Evolutionary conservation across 805 yeast species (phyloP).

Genomic region (Brettanomyces bruxellensis): DNA sequence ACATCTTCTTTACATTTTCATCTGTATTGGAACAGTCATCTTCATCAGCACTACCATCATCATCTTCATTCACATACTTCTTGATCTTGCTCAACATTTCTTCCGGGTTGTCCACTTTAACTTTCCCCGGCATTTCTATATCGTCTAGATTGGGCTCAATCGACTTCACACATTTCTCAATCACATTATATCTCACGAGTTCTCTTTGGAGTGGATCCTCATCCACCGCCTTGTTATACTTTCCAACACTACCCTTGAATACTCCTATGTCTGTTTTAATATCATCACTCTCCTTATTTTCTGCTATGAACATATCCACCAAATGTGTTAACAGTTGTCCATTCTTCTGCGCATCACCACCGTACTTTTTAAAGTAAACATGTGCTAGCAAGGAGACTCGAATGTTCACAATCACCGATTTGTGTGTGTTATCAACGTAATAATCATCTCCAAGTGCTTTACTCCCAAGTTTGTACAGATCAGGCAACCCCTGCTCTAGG

Average conservation of each 20-base stretch:
- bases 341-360: background rate
- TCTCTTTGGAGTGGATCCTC: slow-evolving; percentile 21
- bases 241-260: slow-evolving; percentile 2
- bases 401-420: background rate
- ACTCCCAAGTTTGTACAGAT: background rate
- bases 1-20: background rate
- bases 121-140: background rate
- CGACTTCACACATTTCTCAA: slow-evolving; percentile 14
- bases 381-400: slow-evolving; percentile 5
- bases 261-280: background rate
- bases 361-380: slow-evolving; percentile 1
- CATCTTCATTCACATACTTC: slow-evolving; percentile 15
- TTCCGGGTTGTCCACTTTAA: slow-evolving; percentile 1
- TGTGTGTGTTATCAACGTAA: background rate
- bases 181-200: slow-evolving; percentile 13
- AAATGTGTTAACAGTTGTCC: slow-evolving; percentile 1
- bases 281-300: background rate
- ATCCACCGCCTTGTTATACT: slow-evolving; percentile 9
- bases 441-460: background rate
- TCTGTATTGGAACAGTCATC: background rate
- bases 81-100: slow-evolving; percentile 18
- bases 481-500: slow-evolving; percentile 1
- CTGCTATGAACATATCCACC: slow-evolving; percentile 2
- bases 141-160: slow-evolving; percentile 12
- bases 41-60: background rate